A percentile compares a stretch with the other conserved stretches of the same genome.
These are phyloP conservation scores for Nemania sp. DNA, from an alignment of 2,329 filamentous ascomycete species.

Conservation along the genomic window DNA sequence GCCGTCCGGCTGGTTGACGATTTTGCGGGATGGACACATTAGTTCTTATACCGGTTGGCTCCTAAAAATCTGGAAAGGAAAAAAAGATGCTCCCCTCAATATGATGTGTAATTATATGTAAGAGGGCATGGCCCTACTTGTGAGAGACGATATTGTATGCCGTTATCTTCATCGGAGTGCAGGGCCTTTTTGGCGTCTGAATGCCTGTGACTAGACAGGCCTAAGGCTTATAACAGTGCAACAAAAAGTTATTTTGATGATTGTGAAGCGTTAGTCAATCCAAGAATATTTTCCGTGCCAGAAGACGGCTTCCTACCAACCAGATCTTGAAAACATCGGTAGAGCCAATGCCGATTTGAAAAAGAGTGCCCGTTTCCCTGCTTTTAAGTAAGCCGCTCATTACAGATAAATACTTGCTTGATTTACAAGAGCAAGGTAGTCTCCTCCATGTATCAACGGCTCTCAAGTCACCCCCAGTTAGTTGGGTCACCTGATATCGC, in stretches of 20 bases:
- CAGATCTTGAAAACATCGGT: no score
- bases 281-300: no score
- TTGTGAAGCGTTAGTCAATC: no score
- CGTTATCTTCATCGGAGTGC: background rate
- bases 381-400: no score
- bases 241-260: background rate
- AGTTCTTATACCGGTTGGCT: slow-evolving; percentile 7
- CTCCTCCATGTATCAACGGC: no score
- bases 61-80: background rate
- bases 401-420: no score
- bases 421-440: no score
- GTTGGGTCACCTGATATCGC: slow-evolving; percentile 36
- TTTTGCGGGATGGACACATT: slow-evolving; percentile 68
- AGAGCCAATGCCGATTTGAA: no score
- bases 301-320: no score
- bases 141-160: background rate
- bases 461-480: background rate
- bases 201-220: background rate
- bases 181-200: background rate
- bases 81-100: background rate
- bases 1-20: slow-evolving; percentile 75
- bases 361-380: no score
- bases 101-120: background rate
- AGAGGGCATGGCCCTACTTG: background rate
- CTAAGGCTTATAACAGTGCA: background rate